A percentile compares a stretch with the other conserved stretches of the same genome.
Evolutionary conservation across 2,329 filamentous ascomycete species (phyloP).

Genomic region (Alternaria novae-zelandiae): DNA sequence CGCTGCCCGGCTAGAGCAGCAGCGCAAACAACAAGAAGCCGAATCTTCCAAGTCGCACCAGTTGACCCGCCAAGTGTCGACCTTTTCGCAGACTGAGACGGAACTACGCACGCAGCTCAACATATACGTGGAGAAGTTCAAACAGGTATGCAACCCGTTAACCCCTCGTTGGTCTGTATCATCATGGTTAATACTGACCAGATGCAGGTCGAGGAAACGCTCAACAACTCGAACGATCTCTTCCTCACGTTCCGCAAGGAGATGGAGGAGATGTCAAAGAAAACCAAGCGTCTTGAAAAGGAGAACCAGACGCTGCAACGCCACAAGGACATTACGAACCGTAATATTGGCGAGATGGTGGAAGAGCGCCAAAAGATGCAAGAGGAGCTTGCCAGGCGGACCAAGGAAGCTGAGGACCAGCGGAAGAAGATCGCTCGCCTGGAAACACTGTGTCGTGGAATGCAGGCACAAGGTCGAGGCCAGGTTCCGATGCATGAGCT

Average conservation of each 20-base stretch:
- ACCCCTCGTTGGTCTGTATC: slow-evolving; percentile 33
- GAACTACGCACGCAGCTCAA: slow-evolving; percentile 94
- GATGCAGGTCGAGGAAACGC: slow-evolving; percentile 91
- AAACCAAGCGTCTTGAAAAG: slow-evolving; percentile 95
- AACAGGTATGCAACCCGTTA: slow-evolving; percentile 73
- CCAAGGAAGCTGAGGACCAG: slow-evolving; percentile 78
- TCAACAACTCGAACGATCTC: slow-evolving; percentile 97
- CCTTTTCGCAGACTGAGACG: slow-evolving; percentile 93
- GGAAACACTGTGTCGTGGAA: slow-evolving; percentile 91
- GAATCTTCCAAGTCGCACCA: slow-evolving; percentile 82
- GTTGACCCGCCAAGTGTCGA: slow-evolving; percentile 88
- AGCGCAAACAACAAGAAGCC: slow-evolving; percentile 84
- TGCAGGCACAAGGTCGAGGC: slow-evolving; percentile 92
- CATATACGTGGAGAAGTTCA: slow-evolving; percentile 99
- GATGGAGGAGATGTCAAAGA: slow-evolving; percentile 99
- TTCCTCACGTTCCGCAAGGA: slow-evolving; percentile 97
- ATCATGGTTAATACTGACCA: slow-evolving; percentile 57
- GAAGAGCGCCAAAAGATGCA: slow-evolving; percentile 83
- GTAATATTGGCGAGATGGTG: slow-evolving; percentile 96
- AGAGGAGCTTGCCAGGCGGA: slow-evolving; percentile 73
- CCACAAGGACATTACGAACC: slow-evolving; percentile 91
- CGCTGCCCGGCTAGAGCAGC: slow-evolving; percentile 84
- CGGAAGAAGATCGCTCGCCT: slow-evolving; percentile 88
- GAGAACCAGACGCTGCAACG: slow-evolving; percentile 90
- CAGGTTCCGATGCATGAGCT: slow-evolving; percentile 61